Percentiles rank a stretch among this genome's conserved stretches.
phyloP scores from a whole-genome alignment of 2,329 filamentous ascomycete species.

The Epicoccum sorghinum region DNA sequence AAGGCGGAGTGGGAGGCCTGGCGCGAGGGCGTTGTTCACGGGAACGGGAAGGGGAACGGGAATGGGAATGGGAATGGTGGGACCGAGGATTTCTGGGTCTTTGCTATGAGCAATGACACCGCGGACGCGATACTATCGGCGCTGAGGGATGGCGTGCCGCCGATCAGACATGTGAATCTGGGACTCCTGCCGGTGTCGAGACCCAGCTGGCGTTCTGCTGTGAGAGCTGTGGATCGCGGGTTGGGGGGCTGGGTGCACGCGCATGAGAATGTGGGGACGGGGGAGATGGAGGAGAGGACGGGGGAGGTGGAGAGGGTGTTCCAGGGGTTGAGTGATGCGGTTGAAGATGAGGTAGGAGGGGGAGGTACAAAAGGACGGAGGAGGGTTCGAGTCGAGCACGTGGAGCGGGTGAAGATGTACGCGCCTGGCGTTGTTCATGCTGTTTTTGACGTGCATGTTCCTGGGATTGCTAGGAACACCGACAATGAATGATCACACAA shows the following conservation, averaged over 20 bases:
- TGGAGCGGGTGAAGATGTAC: constrained; percentile 62
- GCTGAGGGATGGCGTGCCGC: constrained; percentile 24
- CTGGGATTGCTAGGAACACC: neutral
- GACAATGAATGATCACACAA: neutral
- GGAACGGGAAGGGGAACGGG: no score
- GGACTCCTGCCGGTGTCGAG: constrained; percentile 62
- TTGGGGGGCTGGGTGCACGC: constrained; percentile 64
- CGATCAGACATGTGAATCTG: constrained; percentile 64
- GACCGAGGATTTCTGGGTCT: constrained; percentile 44
- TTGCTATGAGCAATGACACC: constrained; percentile 49
- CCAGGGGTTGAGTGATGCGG: constrained; percentile 29
- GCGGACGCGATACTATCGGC: constrained; percentile 24
- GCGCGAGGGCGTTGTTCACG: neutral
- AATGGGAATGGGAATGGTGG: no score
- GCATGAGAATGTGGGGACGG: constrained; percentile 63
- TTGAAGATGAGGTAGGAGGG: neutral
- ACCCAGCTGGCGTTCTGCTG: constrained; percentile 57
- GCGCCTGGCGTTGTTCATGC: constrained; percentile 67
- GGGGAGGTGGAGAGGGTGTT: constrained; percentile 51
- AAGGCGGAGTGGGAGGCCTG: neutral
- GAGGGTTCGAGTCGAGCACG: constrained; percentile 56
- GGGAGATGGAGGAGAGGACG: constrained; percentile 31
- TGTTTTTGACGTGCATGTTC: constrained; percentile 60
- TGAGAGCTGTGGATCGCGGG: constrained; percentile 52
- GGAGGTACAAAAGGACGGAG: neutral